These are phyloP conservation scores for Vitis rupestris DNA, from an alignment of 164 flowering plant genomes.

Conservation along the genomic window DNA sequence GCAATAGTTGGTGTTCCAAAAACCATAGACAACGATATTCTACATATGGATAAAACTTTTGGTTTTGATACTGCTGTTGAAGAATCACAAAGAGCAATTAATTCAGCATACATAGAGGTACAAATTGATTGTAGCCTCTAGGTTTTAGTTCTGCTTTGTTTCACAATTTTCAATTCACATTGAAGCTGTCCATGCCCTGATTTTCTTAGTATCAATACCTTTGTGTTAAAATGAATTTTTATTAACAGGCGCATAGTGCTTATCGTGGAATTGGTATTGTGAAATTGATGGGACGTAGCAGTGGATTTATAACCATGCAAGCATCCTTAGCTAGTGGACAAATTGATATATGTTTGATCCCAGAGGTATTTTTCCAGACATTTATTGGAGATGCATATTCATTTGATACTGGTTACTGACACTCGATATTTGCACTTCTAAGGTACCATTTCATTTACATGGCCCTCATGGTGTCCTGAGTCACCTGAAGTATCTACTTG, in stretches of 20 bases:
- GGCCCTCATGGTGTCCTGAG: constrained; percentile 78
- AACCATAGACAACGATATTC: constrained; percentile 91
- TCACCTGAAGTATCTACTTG: constrained; percentile 61
- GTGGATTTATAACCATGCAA: constrained; percentile 96
- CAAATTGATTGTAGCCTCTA: constrained; percentile 1
- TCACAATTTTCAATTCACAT: not conserved
- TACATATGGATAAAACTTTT: constrained; percentile 90
- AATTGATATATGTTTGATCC: constrained; percentile 86
- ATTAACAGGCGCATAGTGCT: constrained; percentile 85
- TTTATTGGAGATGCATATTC: not conserved
- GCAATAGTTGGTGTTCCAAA: constrained; percentile 95
- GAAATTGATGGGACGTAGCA: constrained; percentile 93
- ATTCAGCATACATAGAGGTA: constrained; percentile 96
- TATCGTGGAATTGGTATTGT: constrained; percentile 92
- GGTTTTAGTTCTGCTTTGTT: too few species aligned
- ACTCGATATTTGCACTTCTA: not conserved
- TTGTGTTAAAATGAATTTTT: constrained; percentile 3
- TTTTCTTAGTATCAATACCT: not conserved
- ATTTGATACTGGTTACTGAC: not conserved
- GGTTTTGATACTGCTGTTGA: constrained; percentile 97
- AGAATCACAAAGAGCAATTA: constrained; percentile 91
- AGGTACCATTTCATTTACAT: constrained; percentile 77
- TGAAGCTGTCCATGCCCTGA: not conserved
- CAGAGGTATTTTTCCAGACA: constrained; percentile 54
- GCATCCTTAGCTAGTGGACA: constrained; percentile 94